A percentile compares a stretch with the other conserved stretches of the same genome.
Evolutionary conservation across 2,329 filamentous ascomycete genomes (phyloP).

Genomic region (Sporothrix dimorphospora): DNA sequence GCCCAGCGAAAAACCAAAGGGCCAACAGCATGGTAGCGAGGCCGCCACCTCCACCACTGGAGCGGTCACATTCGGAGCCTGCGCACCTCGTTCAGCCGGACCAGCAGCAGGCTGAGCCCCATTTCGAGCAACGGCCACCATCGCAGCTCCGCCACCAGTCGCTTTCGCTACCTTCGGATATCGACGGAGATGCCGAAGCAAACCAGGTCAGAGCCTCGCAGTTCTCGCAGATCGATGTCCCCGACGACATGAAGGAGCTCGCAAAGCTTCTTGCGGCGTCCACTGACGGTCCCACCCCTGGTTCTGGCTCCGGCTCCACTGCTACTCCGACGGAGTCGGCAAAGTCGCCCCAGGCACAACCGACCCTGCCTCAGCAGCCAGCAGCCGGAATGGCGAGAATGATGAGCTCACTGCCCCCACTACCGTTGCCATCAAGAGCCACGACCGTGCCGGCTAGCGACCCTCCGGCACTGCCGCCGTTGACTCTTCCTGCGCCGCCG

Average conservation of each 20-base stretch:
- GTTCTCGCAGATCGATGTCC: conserved; percentile 16
- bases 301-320: background rate
- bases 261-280: conserved; percentile 26
- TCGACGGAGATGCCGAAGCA: background rate
- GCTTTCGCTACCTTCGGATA: conserved; percentile 10
- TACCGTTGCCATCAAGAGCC: background rate
- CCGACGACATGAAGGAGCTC: conserved; percentile 27
- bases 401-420: background rate
- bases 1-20: conserved; percentile 24
- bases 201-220: background rate
- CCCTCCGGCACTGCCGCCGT: conserved; percentile 42
- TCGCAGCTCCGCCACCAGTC: background rate
- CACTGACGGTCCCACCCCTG: background rate
- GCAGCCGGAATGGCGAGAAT: background rate
- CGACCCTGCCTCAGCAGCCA: conserved; percentile 25
- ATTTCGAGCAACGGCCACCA: background rate
- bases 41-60: conserved; percentile 21
- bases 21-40: conserved; percentile 16
- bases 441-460: conserved; percentile 51
- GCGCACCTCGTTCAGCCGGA: background rate
- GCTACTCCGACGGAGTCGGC: background rate
- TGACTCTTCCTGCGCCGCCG: conserved; percentile 38
- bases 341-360: conserved; percentile 24
- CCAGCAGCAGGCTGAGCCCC: conserved; percentile 1
- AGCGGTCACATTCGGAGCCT: conserved; percentile 34